Base-by-base conservation (phyloP, 805 yeast species). In the Suhomyces sp. region DNA sequence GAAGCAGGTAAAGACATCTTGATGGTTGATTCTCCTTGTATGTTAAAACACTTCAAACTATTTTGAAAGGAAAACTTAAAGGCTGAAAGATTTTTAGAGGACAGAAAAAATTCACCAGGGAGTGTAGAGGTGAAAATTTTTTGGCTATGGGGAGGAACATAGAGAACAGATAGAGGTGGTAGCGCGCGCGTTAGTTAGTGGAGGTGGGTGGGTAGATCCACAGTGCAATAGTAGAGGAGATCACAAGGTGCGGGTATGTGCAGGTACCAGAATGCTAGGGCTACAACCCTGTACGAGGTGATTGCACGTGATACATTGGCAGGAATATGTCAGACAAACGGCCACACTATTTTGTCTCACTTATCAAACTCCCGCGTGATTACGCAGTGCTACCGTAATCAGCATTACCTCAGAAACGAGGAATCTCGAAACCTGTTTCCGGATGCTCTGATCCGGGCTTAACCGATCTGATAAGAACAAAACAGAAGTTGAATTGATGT, bases 1-100 rank as follows among this genome's bases (percentile, higher is more conserved):
- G 87, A 77, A 75, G 85, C 87, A 71, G 91, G 90, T 73, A 81
- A 76, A 65, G 88, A 81, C 88, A 83, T 83, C 53, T 48, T 61
- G 44, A 17, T 25, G 25, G 28, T 23, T 28, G 12, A 15, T 24
- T 29, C 27, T 23, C 30, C 30, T 25, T 35, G 31, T 23, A 16
- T 31, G 28, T 33, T 24, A 19, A 25, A 30, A 30, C 33, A 32
- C 35, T 32, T 32, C 35, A 33, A 33, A 25, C 25, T 19, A 23
- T 17, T 25, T 13, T 33, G 18, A 25, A 33, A 33, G 28, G 22
- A 30, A 33, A 33, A 33, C 23, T 33, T 15, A 24, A 25, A 18
- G 30, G 36, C 36, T 31, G 25, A 31, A 23, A 31, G 23, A 27
- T 22, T 31, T 31, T 31, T 31, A 22, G 16, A 21, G 19, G 17